A percentile compares a stretch with the other conserved stretches of the same genome.
Evolutionary conservation across 1,284 basidiomycete species (phyloP).

Genomic region (Volvariella surrecta): DNA sequence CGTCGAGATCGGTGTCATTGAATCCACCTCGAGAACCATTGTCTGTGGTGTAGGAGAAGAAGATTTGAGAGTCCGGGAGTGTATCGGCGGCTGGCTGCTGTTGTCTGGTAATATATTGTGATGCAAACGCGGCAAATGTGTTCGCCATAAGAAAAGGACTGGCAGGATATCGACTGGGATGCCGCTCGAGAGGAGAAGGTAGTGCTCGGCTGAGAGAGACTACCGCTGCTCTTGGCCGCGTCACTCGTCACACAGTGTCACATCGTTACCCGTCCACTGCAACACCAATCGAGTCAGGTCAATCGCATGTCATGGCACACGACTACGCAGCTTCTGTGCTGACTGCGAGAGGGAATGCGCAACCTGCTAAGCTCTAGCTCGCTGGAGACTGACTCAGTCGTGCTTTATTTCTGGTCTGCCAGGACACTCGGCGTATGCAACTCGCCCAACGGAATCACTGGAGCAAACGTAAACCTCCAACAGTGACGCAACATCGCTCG

Average conservation of each 20-base stretch:
- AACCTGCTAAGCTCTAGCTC: too few species aligned
- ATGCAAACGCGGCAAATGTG: constrained; percentile 61
- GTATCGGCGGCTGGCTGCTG: constrained; percentile 25
- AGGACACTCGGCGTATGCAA: too few species aligned
- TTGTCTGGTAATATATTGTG: constrained; percentile 52
- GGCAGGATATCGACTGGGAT: not conserved
- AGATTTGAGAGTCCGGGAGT: constrained; percentile 55
- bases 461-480: too few species aligned
- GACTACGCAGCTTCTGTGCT: too few species aligned
- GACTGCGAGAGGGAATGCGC: too few species aligned
- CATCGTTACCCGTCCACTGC: too few species aligned
- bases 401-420: too few species aligned
- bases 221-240: not conserved
- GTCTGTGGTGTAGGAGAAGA: constrained; percentile 75
- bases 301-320: too few species aligned
- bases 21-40: constrained; percentile 50
- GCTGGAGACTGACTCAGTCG: too few species aligned
- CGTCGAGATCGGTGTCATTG: constrained; percentile 49
- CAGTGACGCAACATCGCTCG: too few species aligned
- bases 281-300: too few species aligned
- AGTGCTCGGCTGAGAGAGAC: not conserved
- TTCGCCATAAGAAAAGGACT: constrained; percentile 27
- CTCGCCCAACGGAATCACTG: too few species aligned
- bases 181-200: not conserved
- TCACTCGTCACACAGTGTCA: constrained; percentile 1